Conservation (phyloP, 345 rosid species). For the Citrus glauca region DNA sequence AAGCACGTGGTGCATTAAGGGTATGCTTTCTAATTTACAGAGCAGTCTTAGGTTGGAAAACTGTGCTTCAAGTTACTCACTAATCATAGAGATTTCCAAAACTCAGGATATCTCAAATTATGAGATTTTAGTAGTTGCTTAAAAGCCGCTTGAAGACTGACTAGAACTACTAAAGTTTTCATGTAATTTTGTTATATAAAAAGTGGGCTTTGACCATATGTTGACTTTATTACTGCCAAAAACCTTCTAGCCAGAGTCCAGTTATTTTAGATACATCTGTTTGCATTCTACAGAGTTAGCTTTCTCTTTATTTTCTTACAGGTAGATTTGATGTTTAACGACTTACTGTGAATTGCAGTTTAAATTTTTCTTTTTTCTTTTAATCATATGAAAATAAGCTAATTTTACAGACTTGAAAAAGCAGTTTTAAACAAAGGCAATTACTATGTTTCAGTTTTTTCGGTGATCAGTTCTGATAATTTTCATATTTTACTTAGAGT, state of each 20-base stretch:
- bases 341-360: not conserved
- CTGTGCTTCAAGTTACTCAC: not conserved
- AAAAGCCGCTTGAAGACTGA: not conserved
- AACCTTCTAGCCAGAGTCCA: not conserved
- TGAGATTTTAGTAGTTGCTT: not conserved
- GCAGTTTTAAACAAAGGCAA: not conserved
- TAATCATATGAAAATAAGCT: not conserved
- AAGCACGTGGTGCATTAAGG: conserved; percentile 86
- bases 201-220: not conserved
- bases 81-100: not conserved
- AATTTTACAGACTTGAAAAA: not conserved
- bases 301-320: not conserved
- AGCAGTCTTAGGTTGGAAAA: conserved; percentile 2
- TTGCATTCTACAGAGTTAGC: not conserved
- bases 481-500: not conserved
- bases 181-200: not conserved
- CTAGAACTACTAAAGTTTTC: not conserved
- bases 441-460: no score
- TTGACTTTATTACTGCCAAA: not conserved
- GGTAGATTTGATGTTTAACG: not conserved
- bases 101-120: not conserved
- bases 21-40: conserved; percentile 39
- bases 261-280: not conserved
- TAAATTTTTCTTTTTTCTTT: not conserved
- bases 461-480: not conserved